Conservation (phyloP, 768 basidiomycete species). For the Tubosaeta sp. region DNA sequence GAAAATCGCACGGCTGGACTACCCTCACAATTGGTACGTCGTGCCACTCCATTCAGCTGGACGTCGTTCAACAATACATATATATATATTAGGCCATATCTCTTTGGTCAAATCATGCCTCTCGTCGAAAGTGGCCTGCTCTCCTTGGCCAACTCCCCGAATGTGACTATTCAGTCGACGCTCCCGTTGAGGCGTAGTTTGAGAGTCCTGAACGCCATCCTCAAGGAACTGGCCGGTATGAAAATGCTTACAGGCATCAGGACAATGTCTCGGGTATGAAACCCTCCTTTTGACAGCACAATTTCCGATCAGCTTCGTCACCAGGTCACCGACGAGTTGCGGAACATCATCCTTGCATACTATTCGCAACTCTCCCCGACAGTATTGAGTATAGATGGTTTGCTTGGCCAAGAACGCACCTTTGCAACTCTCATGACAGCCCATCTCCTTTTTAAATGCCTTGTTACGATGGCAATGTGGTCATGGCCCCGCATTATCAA, state of each 20-base stretch:
- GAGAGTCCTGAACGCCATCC: conserved; percentile 55
- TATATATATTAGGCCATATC: conserved; percentile 17
- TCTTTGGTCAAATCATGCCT: conserved; percentile 41
- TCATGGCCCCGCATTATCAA: conserved; percentile 54
- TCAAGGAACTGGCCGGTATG: conserved; percentile 66
- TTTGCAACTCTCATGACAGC: conserved; percentile 49
- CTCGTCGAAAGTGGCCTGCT: conserved; percentile 53
- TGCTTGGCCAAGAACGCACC: conserved; percentile 37
- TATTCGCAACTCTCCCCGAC: conserved; percentile 50
- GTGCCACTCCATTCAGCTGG: neutral
- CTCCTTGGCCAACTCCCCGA: conserved; percentile 41
- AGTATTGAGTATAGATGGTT: conserved; percentile 29
- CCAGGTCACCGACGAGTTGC: conserved; percentile 36
- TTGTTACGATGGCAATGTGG: conserved; percentile 69
- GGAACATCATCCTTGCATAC: conserved; percentile 52
- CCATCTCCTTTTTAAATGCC: conserved; percentile 71
- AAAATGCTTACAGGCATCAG: conserved; percentile 70
- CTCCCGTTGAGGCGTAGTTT: conserved; percentile 58
- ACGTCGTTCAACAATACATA: neutral
- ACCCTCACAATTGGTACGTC: conserved; percentile 64
- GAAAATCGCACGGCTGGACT: conserved; percentile 78
- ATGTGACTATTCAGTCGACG: conserved; percentile 40
- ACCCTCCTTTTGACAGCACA: neutral
- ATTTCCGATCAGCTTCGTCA: neutral
- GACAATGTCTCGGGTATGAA: conserved; percentile 57